Conservation (phyloP, 2,329 filamentous ascomycete species). For the Fusarium neocosmosporiellum region DNA sequence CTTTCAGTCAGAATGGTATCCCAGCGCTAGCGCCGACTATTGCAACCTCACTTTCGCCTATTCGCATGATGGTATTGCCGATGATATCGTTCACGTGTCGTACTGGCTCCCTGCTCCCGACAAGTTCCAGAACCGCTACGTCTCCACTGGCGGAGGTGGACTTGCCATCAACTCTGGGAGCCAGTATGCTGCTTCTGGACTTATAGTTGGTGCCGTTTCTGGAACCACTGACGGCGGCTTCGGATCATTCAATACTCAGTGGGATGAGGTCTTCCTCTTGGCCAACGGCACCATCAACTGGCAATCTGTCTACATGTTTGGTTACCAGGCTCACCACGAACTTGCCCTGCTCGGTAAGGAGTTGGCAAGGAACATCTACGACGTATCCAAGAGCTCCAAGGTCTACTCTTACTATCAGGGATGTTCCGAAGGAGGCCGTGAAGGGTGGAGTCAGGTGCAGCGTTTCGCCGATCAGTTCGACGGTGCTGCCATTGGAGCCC, state of each 20-base stretch:
- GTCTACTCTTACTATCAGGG: slow-evolving; percentile 65
- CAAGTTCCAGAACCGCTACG: slow-evolving; percentile 58
- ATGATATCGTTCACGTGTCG: slow-evolving; percentile 46
- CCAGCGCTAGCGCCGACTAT: slow-evolving; percentile 34
- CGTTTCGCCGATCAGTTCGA: slow-evolving; percentile 28
- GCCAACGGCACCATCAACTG: slow-evolving; percentile 64
- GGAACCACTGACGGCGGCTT: slow-evolving; percentile 58
- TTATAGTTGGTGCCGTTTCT: slow-evolving; percentile 53
- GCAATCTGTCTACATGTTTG: slow-evolving; percentile 61
- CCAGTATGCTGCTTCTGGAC: slow-evolving; percentile 48
- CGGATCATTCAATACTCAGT: slow-evolving; percentile 53
- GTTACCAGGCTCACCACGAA: slow-evolving; percentile 63
- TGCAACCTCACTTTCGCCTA: slow-evolving; percentile 53
- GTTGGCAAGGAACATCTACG: slow-evolving; percentile 55
- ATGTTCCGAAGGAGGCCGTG: slow-evolving; percentile 61
- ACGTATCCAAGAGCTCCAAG: slow-evolving; percentile 27
- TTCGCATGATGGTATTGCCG: slow-evolving; percentile 46
- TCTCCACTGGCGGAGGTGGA: slow-evolving; percentile 57
- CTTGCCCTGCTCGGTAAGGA: slow-evolving; percentile 58
- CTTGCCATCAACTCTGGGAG: slow-evolving; percentile 41
- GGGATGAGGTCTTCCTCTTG: slow-evolving; percentile 52
- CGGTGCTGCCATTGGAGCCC: slow-evolving; percentile 23
- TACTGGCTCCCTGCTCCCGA: slow-evolving; percentile 50
- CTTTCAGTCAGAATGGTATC: slow-evolving; percentile 15
- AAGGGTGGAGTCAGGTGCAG: slow-evolving; percentile 50